These are phyloP conservation scores for Bryoerythrophyllum caledonicum DNA, from an alignment of 225 moss, liverwort and hornwort genomes.

Conservation along the genomic window DNA sequence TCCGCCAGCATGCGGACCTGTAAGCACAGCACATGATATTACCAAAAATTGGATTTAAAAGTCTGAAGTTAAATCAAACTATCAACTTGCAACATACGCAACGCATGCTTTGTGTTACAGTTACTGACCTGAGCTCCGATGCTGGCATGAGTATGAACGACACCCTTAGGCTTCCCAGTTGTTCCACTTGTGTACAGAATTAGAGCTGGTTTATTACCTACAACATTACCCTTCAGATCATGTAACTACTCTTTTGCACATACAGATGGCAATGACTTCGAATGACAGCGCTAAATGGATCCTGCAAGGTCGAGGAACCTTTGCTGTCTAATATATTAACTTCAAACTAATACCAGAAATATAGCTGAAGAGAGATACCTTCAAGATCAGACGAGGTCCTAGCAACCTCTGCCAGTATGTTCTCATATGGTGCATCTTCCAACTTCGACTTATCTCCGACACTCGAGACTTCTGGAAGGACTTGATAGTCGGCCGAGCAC, in stretches of 20 bases:
- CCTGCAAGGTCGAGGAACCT: constrained; percentile 8
- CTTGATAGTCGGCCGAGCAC: constrained; percentile 62
- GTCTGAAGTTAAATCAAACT: constrained; percentile 2
- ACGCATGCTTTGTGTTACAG: constrained; percentile 1
- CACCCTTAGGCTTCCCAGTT: constrained; percentile 96
- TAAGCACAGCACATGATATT: constrained; percentile 16
- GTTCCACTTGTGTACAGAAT: constrained; percentile 99
- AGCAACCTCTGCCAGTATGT: constrained; percentile 59
- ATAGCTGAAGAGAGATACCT: constrained; percentile 41
- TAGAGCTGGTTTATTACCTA: constrained; percentile 71
- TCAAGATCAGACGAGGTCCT: constrained; percentile 51
- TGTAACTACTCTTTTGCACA: constrained; percentile 3
- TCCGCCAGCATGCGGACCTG: constrained; percentile 87
- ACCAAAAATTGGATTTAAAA: constrained; percentile 14
- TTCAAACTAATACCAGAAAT: constrained; percentile 11
- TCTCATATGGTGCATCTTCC: constrained; percentile 45
- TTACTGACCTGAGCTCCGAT: constrained; percentile 80
- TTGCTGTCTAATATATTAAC: constrained; percentile 13
- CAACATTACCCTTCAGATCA: constrained; percentile 19
- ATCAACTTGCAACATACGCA: constrained; percentile 4
- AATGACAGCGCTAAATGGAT: constrained; percentile 4
- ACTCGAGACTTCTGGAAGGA: constrained; percentile 61
- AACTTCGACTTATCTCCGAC: constrained; percentile 31
- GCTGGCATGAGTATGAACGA: constrained; percentile 86
- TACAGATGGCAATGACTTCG: not conserved